phyloP scores from a whole-genome alignment of 2,329 filamentous ascomycete species.

The Alternaria sp. region DNA sequence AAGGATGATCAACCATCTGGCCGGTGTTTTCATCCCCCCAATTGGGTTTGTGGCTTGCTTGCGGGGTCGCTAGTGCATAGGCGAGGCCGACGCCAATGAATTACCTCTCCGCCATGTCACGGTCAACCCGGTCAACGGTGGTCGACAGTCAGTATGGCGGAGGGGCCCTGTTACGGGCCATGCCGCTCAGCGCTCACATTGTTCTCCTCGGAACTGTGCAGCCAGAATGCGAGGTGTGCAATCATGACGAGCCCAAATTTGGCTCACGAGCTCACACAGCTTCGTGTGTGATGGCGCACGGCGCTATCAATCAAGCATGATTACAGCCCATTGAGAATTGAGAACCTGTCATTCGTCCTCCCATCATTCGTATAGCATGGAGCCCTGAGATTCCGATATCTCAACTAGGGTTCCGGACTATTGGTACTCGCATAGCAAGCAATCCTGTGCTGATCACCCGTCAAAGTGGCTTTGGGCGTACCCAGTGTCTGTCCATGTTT shows the following conservation, averaged over 20 bases:
- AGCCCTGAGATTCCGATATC: conserved; percentile 17
- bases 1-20: conserved; percentile 31
- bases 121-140: conserved; percentile 34
- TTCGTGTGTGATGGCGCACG: conserved; percentile 29
- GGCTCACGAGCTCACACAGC: conserved; percentile 21
- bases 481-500: conserved; percentile 31
- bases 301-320: conserved; percentile 36
- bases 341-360: conserved; percentile 21
- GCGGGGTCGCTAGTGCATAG: conserved; percentile 33
- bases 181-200: conserved; percentile 4
- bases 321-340: conserved; percentile 23
- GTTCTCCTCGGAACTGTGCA: conserved; percentile 1
- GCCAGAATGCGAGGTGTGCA: conserved; percentile 13
- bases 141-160: conserved; percentile 13
- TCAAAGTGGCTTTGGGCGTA: conserved; percentile 44
- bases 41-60: conserved; percentile 24
- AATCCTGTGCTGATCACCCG: conserved; percentile 47
- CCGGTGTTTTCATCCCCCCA: conserved; percentile 18
- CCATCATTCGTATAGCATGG: conserved; percentile 30
- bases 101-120: conserved; percentile 25
- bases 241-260: conserved; percentile 24
- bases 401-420: conserved; percentile 34
- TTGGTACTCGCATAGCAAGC: conserved; percentile 38
- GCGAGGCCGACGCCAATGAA: conserved; percentile 38
- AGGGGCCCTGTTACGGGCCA: conserved; percentile 11